Percentiles rank a stretch among this genome's conserved stretches.
These are phyloP conservation scores for Clavulina sp. DNA, from an alignment of 768 basidiomycete species.

Conservation along the genomic window DNA sequence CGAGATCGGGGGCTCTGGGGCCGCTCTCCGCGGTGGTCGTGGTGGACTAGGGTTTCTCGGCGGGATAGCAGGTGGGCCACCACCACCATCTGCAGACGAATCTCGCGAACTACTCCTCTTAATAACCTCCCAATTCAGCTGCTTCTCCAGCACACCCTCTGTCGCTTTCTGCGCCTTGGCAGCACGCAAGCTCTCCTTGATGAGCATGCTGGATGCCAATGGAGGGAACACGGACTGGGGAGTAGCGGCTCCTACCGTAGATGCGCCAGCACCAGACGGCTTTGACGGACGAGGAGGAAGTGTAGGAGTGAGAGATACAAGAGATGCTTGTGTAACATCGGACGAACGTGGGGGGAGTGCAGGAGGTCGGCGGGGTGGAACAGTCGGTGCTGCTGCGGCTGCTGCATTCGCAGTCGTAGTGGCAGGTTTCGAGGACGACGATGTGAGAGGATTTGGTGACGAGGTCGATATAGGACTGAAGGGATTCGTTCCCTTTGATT, in stretches of 20 bases:
- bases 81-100: not conserved
- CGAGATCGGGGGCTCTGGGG: no score
- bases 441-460: no score
- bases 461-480: no score
- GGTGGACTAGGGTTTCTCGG: not conserved
- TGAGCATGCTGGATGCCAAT: conserved; percentile 3
- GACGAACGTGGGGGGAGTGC: not conserved
- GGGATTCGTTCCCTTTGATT: not conserved
- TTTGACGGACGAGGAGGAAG: conserved; percentile 1
- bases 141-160: not conserved
- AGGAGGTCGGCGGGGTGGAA: conserved; percentile 1
- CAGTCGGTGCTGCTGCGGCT: no score
- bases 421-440: no score
- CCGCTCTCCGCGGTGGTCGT: not conserved
- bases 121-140: conserved; percentile 2
- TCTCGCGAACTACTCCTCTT: not conserved
- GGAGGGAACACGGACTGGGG: not conserved
- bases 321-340: not conserved
- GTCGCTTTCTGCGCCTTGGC: conserved; percentile 4
- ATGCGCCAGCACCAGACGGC: not conserved
- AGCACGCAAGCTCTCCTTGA: conserved; percentile 8
- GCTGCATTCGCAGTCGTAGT: no score
- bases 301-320: not conserved
- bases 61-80: no score
- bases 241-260: not conserved